Base-by-base conservation (phyloP, 1,284 basidiomycete genomes). In the Ustilago tritici region DNA sequence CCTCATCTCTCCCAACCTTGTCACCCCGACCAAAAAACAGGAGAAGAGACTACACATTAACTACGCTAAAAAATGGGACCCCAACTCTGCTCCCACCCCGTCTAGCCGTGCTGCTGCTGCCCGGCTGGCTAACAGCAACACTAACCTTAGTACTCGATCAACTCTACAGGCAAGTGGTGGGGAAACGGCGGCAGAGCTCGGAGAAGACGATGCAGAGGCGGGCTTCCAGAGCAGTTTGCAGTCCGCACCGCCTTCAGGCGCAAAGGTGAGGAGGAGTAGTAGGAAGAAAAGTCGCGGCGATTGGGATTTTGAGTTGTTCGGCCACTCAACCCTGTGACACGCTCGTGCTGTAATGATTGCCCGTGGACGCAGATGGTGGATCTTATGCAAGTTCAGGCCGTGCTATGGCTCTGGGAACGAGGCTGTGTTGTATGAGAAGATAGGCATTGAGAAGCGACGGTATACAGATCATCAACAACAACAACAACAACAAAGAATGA, bases 1-100 rank as follows among this genome's bases (percentile, higher is more conserved):
- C 0, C 59, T 76, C 31, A 76, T 76, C 50, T 71, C 69, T 17
- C 74, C 74, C 23, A 76, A 76, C 61, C 58, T 76, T 10, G 38
- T 76, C 34, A 76, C 74, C 0, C 74, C 74, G 1, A 76, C 74
- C 9, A 57, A 56, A 11, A 76, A 71, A 53, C 74, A 76, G 52
- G 35, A 52, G 11, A 68, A 71, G 53, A 54, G 52, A 46, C n/a
- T 65, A 23, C 32, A 53, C 60, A 60, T 76, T 55, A 71, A 76
- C 53, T 69, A 76, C 32, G 55, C 59, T 23, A 61, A 67, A 6
- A 76, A 76, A 47, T 76, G 69, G 69, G 34, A 68, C 55, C 6
- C 32, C 38, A 11, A 40, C 23, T 6, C 53, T 5, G n/a, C 31
- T 28, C 15, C 32, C 57, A 19, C 32, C 62, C 2, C n/a, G 19